A percentile compares a stretch with the other conserved stretches of the same genome.
phyloP scores from a whole-genome alignment of 2,329 filamentous ascomycete genomes.

The Cyphellophora europaea region DNA sequence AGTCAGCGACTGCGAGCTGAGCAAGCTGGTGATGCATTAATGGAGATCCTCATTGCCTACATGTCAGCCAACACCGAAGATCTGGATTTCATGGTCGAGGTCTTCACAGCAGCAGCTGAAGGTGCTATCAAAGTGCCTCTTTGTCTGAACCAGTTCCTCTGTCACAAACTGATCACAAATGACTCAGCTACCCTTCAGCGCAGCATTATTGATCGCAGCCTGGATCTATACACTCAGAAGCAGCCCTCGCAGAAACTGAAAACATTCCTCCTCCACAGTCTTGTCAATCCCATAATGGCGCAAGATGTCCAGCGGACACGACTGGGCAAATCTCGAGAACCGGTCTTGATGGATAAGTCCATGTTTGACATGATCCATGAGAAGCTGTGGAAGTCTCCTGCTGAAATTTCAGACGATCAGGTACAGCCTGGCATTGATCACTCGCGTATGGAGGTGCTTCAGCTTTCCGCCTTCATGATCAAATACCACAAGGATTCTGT shows the following conservation, averaged over 20 bases:
- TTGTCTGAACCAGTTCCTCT: slow-evolving; percentile 71
- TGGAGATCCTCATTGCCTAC: slow-evolving; percentile 74
- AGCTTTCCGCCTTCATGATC: slow-evolving; percentile 87
- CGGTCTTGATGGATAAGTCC: slow-evolving; percentile 70
- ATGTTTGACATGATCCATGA: slow-evolving; percentile 86
- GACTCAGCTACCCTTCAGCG: slow-evolving; percentile 81
- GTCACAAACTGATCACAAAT: slow-evolving; percentile 71
- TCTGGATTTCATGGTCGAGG: slow-evolving; percentile 70
- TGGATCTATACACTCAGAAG: slow-evolving; percentile 77
- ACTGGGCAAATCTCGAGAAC: slow-evolving; percentile 47
- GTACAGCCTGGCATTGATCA: slow-evolving; percentile 84
- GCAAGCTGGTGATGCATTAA: slow-evolving; percentile 80
- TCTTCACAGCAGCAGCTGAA: slow-evolving; percentile 75
- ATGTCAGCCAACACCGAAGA: slow-evolving; percentile 66
- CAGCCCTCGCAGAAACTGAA: slow-evolving; percentile 80
- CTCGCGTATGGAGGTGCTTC: slow-evolving; percentile 88
- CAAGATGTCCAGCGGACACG: slow-evolving; percentile 90
- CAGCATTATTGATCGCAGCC: slow-evolving; percentile 68
- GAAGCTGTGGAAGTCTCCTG: slow-evolving; percentile 87
- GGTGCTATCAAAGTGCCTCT: slow-evolving; percentile 74
- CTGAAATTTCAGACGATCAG: slow-evolving; percentile 75
- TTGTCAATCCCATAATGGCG: slow-evolving; percentile 91
- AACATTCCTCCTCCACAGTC: slow-evolving; percentile 79
- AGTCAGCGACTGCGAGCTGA: slow-evolving; percentile 73
- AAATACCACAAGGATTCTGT: slow-evolving; percentile 87